These are phyloP conservation scores for Paecilomyces dactylethromorphus DNA, from an alignment of 2,329 filamentous ascomycete species.

Conservation along the genomic window DNA sequence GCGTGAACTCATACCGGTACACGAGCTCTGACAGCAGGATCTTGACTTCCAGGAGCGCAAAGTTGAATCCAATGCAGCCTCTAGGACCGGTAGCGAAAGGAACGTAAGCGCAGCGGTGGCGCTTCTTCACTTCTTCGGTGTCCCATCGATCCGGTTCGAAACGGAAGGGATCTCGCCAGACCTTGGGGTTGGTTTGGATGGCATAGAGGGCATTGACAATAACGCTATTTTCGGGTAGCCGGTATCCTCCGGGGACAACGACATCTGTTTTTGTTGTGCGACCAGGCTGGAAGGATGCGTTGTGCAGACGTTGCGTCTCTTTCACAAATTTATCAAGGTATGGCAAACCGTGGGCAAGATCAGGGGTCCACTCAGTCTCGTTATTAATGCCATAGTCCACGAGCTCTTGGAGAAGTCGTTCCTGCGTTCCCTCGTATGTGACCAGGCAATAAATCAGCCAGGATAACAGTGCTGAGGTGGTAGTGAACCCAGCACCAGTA, in stretches of 20 bases:
- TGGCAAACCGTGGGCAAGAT: conserved; percentile 24
- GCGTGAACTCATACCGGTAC: conserved; percentile 51
- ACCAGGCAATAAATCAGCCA: conserved; percentile 53
- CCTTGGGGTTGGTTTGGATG: conserved; percentile 45
- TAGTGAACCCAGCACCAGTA: conserved; percentile 55
- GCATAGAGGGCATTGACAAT: conserved; percentile 46
- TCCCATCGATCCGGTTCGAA: conserved; percentile 59
- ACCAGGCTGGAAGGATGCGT: conserved; percentile 55
- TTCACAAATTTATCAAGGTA: conserved; percentile 53
- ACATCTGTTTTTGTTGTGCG: conserved; percentile 52
- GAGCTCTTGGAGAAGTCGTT: conserved; percentile 52
- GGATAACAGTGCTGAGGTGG: conserved; percentile 51
- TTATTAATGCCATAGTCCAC: conserved; percentile 43
- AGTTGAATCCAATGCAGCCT: conserved; percentile 60
- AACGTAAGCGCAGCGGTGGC: conserved; percentile 47
- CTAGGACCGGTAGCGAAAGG: conserved; percentile 54
- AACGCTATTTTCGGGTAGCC: conserved; percentile 45
- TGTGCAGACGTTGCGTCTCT: conserved; percentile 55
- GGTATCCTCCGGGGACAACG: conserved; percentile 55
- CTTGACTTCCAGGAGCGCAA: conserved; percentile 57
- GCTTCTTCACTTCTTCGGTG: conserved; percentile 46
- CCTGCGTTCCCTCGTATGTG: conserved; percentile 50
- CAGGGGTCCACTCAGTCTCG: conserved; percentile 41
- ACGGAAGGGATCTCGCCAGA: conserved; percentile 52
- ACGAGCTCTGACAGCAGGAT: conserved; percentile 50